Conservation (phyloP, 2,329 filamentous ascomycete species). For the Truncatella angustata region DNA sequence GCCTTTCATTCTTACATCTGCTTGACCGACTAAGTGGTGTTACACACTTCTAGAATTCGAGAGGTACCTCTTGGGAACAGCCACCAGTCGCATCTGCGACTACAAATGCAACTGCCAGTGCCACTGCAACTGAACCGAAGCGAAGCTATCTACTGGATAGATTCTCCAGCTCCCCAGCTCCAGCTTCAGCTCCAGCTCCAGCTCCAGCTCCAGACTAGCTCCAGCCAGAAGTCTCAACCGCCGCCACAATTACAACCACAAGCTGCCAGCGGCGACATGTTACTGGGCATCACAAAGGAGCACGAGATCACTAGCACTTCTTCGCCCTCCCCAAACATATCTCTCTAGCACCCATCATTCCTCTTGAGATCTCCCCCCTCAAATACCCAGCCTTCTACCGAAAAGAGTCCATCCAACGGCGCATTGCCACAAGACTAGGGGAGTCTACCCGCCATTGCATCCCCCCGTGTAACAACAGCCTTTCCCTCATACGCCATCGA, state of each 20-base stretch:
- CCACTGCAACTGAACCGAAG: too few relatives aligned
- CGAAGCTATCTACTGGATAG: too few relatives aligned
- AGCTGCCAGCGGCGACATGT: background rate
- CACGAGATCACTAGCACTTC: slow-evolving; percentile 1
- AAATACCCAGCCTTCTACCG: too few relatives aligned
- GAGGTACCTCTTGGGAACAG: too few relatives aligned
- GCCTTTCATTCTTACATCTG: too few relatives aligned
- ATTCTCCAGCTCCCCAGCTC: too few relatives aligned
- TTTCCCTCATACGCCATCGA: background rate
- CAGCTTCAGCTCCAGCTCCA: too few relatives aligned
- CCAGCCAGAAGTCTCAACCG: background rate
- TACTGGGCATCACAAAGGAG: background rate
- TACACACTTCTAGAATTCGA: too few relatives aligned
- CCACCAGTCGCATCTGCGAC: too few relatives aligned
- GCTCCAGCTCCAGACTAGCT: background rate
- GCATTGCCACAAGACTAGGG: slow-evolving; percentile 12
- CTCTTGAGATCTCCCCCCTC: too few relatives aligned
- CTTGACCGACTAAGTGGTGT: too few relatives aligned
- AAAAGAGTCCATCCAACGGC: slow-evolving; percentile 14
- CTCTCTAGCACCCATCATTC: background rate
- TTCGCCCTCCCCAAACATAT: background rate
- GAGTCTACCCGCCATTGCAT: background rate
- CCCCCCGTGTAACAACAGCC: background rate
- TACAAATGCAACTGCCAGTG: too few relatives aligned
- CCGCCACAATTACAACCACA: background rate